phyloP scores from a whole-genome alignment of 2,329 filamentous ascomycete genomes.

The Penicillium hesseltinei region DNA sequence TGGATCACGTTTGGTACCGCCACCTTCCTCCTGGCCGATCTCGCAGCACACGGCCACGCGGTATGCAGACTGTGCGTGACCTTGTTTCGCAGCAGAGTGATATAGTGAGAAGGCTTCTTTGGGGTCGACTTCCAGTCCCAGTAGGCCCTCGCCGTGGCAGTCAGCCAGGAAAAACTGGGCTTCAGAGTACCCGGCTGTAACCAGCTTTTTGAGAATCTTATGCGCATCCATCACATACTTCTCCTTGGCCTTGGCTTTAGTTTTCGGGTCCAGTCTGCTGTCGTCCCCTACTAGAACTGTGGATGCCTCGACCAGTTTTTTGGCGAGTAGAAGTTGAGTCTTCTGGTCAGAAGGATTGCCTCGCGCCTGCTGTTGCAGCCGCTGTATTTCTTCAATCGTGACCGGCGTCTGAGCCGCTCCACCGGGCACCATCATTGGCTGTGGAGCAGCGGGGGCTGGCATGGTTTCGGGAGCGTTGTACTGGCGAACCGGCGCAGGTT shows the following conservation, averaged over 20 bases:
- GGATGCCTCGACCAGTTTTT: constrained; percentile 81
- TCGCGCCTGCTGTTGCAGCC: constrained; percentile 67
- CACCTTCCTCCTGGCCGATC: constrained; percentile 89
- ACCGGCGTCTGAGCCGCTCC: constrained; percentile 53
- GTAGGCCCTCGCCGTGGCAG: constrained; percentile 75
- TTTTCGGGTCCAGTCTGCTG: constrained; percentile 65
- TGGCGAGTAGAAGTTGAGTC: constrained; percentile 70
- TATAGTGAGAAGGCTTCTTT: constrained; percentile 94
- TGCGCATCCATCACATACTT: constrained; percentile 81
- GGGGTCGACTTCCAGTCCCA: constrained; percentile 76
- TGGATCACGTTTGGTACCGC: constrained; percentile 85
- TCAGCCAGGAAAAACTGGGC: constrained; percentile 95
- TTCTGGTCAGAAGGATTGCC: constrained; percentile 70
- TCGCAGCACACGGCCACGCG: constrained; percentile 96
- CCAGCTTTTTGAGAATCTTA: constrained; percentile 88
- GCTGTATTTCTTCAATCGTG: constrained; percentile 74
- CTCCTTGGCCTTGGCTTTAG: constrained; percentile 66
- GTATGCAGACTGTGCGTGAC: constrained; percentile 84
- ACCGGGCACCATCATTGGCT: constrained; percentile 10
- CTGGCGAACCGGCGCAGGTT: constrained; percentile 54
- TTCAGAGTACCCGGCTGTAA: constrained; percentile 68
- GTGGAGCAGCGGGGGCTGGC: constrained; percentile 34
- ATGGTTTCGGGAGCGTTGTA: constrained; percentile 43
- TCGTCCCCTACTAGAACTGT: constrained; percentile 75
- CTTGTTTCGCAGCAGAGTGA: constrained; percentile 86